phyloP scores from a whole-genome alignment of 192 early-diverging fungal genomes.

The Podochytrium sp. region DNA sequence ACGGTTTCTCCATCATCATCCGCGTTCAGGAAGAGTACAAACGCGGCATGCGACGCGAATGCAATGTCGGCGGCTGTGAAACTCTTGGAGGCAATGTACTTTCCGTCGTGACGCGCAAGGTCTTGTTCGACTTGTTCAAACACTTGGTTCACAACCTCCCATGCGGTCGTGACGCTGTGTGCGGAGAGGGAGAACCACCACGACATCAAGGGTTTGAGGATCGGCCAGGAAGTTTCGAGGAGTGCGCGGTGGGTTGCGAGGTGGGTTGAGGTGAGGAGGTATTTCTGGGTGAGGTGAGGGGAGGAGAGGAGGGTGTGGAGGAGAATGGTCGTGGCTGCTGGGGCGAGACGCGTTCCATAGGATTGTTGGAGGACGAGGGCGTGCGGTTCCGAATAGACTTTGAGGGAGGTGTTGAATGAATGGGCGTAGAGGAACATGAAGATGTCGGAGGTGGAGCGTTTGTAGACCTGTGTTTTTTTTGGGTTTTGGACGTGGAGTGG shows the following conservation, averaged over 20 bases:
- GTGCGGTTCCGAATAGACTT: slow-evolving; percentile 37
- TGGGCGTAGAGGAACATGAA: slow-evolving; percentile 52
- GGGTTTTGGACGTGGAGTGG: neutral
- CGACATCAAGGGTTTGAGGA: slow-evolving; percentile 17
- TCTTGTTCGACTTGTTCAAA: slow-evolving; percentile 28
- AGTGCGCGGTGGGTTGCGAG: slow-evolving; percentile 34
- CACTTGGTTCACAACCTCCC: slow-evolving; percentile 30
- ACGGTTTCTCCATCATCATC: slow-evolving; percentile 23
- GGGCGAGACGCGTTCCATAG: slow-evolving; percentile 33
- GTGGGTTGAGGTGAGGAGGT: slow-evolving; percentile 35
- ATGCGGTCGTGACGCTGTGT: slow-evolving; percentile 22
- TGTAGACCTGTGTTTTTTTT: slow-evolving; percentile 40
- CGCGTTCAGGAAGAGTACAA: slow-evolving; percentile 45
- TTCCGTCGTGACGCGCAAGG: slow-evolving; percentile 12
- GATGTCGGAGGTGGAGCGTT: slow-evolving; percentile 44
- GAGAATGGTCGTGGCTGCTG: slow-evolving; percentile 43
- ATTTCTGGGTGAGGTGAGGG: slow-evolving; percentile 27
- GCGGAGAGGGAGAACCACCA: neutral
- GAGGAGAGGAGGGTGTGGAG: slow-evolving; percentile 19
- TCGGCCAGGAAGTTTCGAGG: slow-evolving; percentile 34
- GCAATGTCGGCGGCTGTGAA: slow-evolving; percentile 54
- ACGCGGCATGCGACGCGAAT: slow-evolving; percentile 41
- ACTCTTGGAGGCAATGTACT: slow-evolving; percentile 33
- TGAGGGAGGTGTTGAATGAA: slow-evolving; percentile 45
- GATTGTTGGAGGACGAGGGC: slow-evolving; percentile 44